Base-by-base conservation (phyloP, 805 yeast species). In the Wickerhamiella shivajii region DNA sequence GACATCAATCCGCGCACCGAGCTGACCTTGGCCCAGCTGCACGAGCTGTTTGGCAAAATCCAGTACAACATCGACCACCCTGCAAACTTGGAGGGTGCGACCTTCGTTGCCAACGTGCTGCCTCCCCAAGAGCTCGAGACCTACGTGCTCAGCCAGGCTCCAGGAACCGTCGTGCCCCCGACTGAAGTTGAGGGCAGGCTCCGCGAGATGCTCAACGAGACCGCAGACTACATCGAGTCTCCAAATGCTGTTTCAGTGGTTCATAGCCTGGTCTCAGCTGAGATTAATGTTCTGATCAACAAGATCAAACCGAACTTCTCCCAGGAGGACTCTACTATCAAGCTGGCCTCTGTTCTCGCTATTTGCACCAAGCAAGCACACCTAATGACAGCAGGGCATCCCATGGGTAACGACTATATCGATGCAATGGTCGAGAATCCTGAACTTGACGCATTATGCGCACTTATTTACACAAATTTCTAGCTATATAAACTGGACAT, bases 391-490 rank as follows among this genome's bases (percentile, higher is more conserved):
- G 66, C 62, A 30, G 66, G 65, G 29, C 53, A 57, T 34, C 55
- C 56, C 6, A 39, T 46, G 21, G 46, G 57, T 12, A 63, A 64
- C 39, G 69, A 61, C 38, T 66, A 64, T 42, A 44, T 69, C 8
- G 51, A 55, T 14, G 55, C 60, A 4, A 56, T 74, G 65, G 64
- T 67, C 43, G 57, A 57, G 38, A 54, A 64, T 20, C 74, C 69
- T 12, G 83, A 74, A 42, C 64, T 85, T 37, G 92, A 80, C 43
- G 94, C 83, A 39, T 66, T 85, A 44, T 76, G 93, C 56, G 96
- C 96, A 4, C 67, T 83, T 44, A 85, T 85, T 6, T 85, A 85
- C 53, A 77, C 93, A 13, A 83, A 83, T 48, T 80, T 78, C 44
- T 43, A 35, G 24, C 10, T 20, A n/a, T 17, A n/a, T n/a, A n/a